Percentiles rank a stretch among this genome's conserved stretches.
Evolutionary conservation across 305 asterid genomes (phyloP).

Genomic region (Solanum hybrid): DNA sequence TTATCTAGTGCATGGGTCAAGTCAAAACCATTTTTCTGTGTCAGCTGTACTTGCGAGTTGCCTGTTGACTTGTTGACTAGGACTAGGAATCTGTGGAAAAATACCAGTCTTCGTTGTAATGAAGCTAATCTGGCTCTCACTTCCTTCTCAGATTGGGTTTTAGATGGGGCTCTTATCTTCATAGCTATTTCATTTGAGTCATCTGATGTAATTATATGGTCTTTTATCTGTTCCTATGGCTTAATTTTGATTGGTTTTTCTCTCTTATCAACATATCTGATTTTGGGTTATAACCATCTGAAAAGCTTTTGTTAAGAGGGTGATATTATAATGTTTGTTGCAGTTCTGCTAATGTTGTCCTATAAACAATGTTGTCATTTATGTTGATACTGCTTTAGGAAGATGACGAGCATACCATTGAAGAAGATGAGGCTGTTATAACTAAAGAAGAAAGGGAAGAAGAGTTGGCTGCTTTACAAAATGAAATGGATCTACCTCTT

Average conservation of each 20-base stretch:
- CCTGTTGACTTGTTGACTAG: not conserved
- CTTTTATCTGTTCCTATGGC: not conserved
- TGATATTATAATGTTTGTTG: not conserved
- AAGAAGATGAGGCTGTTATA: conserved; percentile 90
- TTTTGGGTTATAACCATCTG: not conserved
- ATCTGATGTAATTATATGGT: not conserved
- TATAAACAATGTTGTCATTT: conserved; percentile 25
- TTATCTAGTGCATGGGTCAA: not conserved
- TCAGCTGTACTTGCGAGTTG: not conserved
- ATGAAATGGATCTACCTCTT: conserved; percentile 81
- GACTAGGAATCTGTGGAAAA: not conserved
- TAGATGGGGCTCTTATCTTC: not conserved
- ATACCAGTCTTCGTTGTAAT: not conserved
- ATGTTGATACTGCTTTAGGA: conserved; percentile 47
- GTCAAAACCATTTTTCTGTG: not conserved
- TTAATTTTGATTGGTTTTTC: not conserved
- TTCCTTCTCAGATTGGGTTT: not conserved
- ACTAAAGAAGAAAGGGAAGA: conserved; percentile 94
- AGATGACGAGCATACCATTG: conserved; percentile 97
- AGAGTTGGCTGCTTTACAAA: conserved; percentile 76
- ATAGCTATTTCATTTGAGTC: not conserved
- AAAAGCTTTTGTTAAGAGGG: conserved; percentile 5
- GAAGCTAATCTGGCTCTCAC: not conserved
- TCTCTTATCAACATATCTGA: not conserved
- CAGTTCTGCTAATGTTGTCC: conserved; percentile 6